Conservation (phyloP, 257 asterid genomes). For the Fraxinus cuspidata region DNA sequence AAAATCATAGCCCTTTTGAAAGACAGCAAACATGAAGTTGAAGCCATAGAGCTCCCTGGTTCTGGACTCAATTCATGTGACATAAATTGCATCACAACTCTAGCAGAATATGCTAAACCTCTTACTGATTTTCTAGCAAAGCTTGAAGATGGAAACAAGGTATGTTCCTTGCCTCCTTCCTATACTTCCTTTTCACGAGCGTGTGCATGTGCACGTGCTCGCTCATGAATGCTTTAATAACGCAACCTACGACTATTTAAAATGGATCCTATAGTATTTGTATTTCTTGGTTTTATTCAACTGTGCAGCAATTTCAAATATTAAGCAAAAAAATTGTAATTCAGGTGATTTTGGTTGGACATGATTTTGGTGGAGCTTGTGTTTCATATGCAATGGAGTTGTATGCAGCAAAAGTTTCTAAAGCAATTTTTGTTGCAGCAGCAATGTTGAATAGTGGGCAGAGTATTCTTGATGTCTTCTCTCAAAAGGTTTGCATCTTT, state of each 20-base stretch:
- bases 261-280: background rate
- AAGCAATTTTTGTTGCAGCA: constrained; percentile 62
- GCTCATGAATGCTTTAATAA: too few species aligned
- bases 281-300: background rate
- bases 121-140: constrained; percentile 52
- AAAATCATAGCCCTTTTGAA: constrained; percentile 57
- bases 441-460: constrained; percentile 51
- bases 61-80: constrained; percentile 57
- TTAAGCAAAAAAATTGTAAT: background rate
- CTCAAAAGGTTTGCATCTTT: constrained; percentile 41
- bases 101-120: constrained; percentile 49
- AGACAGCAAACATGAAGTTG: constrained; percentile 46
- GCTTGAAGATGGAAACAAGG: constrained; percentile 38
- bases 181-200: background rate
- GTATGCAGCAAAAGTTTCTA: constrained; percentile 48
- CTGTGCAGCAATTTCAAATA: too few species aligned
- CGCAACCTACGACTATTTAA: background rate
- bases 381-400: constrained; percentile 60
- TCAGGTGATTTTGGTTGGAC: constrained; percentile 68
- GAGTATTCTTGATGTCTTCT: constrained; percentile 54
- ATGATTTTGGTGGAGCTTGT: constrained; percentile 64
- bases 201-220: too few species aligned
- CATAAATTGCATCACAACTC: constrained; percentile 41
- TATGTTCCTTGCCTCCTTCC: background rate
- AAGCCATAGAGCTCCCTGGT: constrained; percentile 61